Evolutionary conservation across 441 rosid species (phyloP), one percentile per base, ranked within the genome.

Genomic region (Mallotus repandus): DNA sequence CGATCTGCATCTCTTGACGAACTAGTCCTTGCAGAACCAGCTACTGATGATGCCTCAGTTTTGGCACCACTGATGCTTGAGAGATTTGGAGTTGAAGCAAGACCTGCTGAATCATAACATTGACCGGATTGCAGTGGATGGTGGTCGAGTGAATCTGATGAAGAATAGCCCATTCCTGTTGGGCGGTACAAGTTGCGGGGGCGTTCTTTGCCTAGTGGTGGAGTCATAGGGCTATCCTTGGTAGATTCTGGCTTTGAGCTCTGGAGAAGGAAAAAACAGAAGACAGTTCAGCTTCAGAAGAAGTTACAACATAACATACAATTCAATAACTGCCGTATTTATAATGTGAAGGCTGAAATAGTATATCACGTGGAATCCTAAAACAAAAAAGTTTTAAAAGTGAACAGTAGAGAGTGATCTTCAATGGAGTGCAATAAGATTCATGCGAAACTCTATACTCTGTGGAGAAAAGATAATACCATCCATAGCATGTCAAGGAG

Each of bases 21-120:
- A 78, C 93, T 81, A 77, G 85, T 87, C 82, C 91, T 89, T 49
- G 71, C 85, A 62, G 98, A 91, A 53, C 86, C 89, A 45, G 86
- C 93, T n/a, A 92, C 50, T 0, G 99, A 92, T 65, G 93, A 90
- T 46, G 90, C 83, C 86, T 91, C 91, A 4, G 91, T 89, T 84
- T 90, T 92, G 65, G 87, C 82, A 59, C 91, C 94, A 58, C 85
- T 79, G 32, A 87, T 88, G 82, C 88, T 77, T 32, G 97, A 92
- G 63, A 86, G 84, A 69, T 92, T 89, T 46, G 92, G 96, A 15
- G 92, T 87, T 12, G 91, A 85, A 70, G 87, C 89, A 80, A 86
- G 89, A 77, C 78, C 89, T 59, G 85, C 75, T 46, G 88, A 77
- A 63, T 91, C 90, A 61, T 56, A 76, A 77, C 78, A 66, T 62